Percentiles rank a stretch among this genome's conserved stretches.
These are phyloP conservation scores for Boletellus ananiceps DNA, from an alignment of 768 basidiomycete genomes.

Conservation along the genomic window DNA sequence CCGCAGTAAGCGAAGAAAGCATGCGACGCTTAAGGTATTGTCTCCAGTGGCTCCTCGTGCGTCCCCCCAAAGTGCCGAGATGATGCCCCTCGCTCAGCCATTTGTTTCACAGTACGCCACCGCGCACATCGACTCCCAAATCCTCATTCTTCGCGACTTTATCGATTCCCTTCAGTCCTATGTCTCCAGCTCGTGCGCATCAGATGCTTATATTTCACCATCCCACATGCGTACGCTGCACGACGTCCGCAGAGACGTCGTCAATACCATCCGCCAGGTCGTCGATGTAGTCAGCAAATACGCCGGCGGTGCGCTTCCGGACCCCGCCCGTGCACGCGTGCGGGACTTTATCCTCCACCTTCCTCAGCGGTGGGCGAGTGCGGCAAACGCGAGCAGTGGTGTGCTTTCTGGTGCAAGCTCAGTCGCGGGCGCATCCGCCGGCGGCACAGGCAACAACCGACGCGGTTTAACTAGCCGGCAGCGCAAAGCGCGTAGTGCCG, in stretches of 20 bases:
- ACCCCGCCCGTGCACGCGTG: conserved; percentile 72
- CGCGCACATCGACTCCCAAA: conserved; percentile 81
- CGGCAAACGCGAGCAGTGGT: conserved; percentile 24
- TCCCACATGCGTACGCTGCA: conserved; percentile 64
- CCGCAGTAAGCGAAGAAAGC: conserved; percentile 87
- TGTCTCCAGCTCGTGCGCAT: conserved; percentile 20
- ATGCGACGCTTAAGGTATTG: conserved; percentile 84
- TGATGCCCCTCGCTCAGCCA: background rate
- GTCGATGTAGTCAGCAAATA: conserved; percentile 85
- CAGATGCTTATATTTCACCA: conserved; percentile 36
- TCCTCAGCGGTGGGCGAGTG: conserved; percentile 76
- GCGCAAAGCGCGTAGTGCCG: conserved; percentile 38
- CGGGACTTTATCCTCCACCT: conserved; percentile 72
- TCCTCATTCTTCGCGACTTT: conserved; percentile 78
- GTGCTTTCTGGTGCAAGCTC: conserved; percentile 35
- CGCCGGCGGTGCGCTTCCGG: conserved; percentile 81
- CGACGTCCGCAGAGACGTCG: conserved; percentile 73
- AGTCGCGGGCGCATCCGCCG: conserved; percentile 31
- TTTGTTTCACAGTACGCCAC: conserved; percentile 66
- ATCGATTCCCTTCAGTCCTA: conserved; percentile 59
- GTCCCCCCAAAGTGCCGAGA: conserved; percentile 17
- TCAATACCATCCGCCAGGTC: conserved; percentile 85
- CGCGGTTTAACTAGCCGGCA: conserved; percentile 18
- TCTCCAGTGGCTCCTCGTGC: conserved; percentile 81
- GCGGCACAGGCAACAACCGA: conserved; percentile 16